A percentile compares a stretch with the other conserved stretches of the same genome.
Evolutionary conservation across 805 yeast species (phyloP).

Genomic region (Schwanniomyces pseudopolymorphus): DNA sequence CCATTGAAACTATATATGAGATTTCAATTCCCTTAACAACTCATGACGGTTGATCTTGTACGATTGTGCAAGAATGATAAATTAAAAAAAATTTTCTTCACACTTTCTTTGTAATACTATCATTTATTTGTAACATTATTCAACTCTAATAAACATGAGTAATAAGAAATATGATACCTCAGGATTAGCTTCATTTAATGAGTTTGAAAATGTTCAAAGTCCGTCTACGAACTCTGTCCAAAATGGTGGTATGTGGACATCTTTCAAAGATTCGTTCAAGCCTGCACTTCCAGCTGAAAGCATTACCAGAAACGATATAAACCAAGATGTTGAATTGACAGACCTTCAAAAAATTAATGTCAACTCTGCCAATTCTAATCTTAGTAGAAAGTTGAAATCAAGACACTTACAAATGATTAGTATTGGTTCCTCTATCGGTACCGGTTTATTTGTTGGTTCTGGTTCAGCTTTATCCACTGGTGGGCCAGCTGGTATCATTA

Average conservation of each 20-base stretch:
- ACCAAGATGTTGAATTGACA: constrained; percentile 18
- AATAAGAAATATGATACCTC: constrained; percentile 2
- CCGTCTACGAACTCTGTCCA: constrained; percentile 11
- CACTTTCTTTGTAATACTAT: not conserved
- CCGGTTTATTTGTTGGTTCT: constrained; percentile 66
- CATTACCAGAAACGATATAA: constrained; percentile 6
- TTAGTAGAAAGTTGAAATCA: constrained; percentile 25
- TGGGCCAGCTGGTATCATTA: constrained; percentile 63
- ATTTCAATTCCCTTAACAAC: not conserved
- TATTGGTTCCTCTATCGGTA: constrained; percentile 66
- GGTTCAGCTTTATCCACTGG: constrained; percentile 47
- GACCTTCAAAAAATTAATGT: constrained; percentile 30
- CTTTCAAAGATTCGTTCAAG: constrained; percentile 34
- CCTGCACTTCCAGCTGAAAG: constrained; percentile 25
- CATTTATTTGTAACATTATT: not conserved
- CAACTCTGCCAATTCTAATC: constrained; percentile 37
- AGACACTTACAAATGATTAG: constrained; percentile 69
- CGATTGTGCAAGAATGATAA: not conserved
- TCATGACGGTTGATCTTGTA: not conserved
- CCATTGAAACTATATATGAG: not conserved
- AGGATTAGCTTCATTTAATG: constrained; percentile 4
- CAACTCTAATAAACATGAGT: not conserved
- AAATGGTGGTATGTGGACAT: constrained; percentile 16
- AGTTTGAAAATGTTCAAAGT: constrained; percentile 11
- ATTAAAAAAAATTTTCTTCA: not conserved